These are phyloP conservation scores for Dictyostelium brefeldianum DNA, from an alignment of 78 protist genomes.

Conservation along the genomic window DNA sequence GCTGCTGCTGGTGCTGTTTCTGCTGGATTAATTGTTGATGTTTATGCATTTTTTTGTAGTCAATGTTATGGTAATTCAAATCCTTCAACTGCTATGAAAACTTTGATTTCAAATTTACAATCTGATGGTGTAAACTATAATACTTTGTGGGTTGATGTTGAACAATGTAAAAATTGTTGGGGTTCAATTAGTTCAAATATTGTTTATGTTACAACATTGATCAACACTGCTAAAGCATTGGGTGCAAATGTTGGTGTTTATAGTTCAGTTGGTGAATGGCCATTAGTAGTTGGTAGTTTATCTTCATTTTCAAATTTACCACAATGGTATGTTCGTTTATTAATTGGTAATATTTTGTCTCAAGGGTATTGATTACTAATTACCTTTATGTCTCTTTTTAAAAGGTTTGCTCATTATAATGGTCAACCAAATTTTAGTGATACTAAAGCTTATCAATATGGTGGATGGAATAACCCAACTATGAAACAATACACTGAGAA, in stretches of 20 bases:
- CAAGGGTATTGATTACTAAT: too few species aligned
- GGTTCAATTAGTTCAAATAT: neutral
- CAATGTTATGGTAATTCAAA: conserved; percentile 30
- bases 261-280: conserved; percentile 33
- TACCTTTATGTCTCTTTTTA: too few species aligned
- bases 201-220: neutral
- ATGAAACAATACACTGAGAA: conserved; percentile 38
- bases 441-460: neutral
- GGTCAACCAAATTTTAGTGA: conserved; percentile 28
- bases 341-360: too few species aligned
- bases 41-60: conserved; percentile 32
- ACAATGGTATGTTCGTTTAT: too few species aligned
- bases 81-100: neutral
- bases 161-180: conserved; percentile 60
- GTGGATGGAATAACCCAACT: conserved; percentile 21
- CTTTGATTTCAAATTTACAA: neutral
- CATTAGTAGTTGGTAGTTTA: conserved; percentile 38
- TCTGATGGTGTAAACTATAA: neutral
- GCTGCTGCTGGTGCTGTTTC: conserved; percentile 1
- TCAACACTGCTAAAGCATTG: neutral
- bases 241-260: conserved; percentile 26
- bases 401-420: conserved; percentile 79
- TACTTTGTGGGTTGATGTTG: conserved; percentile 41
- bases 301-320: neutral
- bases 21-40: conserved; percentile 42